A percentile compares a stretch with the other conserved stretches of the same genome.
Evolutionary conservation across 2,329 filamentous ascomycete species (phyloP).

Genomic region (Arthroderma uncinatum): DNA sequence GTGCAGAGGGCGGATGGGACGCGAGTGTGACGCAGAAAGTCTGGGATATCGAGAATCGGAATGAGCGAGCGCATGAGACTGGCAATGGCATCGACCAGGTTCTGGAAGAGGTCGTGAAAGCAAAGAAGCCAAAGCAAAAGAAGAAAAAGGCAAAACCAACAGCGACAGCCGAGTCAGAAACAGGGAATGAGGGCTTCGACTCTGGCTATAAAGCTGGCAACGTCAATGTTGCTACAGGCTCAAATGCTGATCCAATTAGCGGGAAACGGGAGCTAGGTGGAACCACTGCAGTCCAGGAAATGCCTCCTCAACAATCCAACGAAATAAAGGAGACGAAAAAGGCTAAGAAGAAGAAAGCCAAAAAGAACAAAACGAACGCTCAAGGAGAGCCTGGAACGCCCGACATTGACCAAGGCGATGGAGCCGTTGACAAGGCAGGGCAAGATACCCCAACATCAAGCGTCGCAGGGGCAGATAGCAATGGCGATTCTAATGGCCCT

Average conservation of each 20-base stretch:
- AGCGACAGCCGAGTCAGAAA: not conserved
- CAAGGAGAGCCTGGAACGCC: not conserved
- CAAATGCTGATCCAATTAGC: not conserved
- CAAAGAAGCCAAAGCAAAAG: not conserved
- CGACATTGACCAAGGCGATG: not conserved
- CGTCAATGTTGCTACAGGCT: not conserved
- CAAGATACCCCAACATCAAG: not conserved
- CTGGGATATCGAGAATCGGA: not conserved
- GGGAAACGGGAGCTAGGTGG: not conserved
- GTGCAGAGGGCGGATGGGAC: not conserved
- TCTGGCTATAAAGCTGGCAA: not conserved
- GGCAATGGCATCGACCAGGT: not conserved
- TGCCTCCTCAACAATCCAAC: not conserved
- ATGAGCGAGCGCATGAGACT: not conserved
- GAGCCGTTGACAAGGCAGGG: not conserved
- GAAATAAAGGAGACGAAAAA: not conserved
- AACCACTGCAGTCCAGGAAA: not conserved
- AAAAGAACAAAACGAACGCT: not conserved
- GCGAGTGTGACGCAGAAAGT: not conserved
- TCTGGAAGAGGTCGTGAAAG: not conserved
- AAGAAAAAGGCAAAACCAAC: not conserved
- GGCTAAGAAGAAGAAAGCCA: conserved; percentile 4
- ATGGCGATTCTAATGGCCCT: not conserved
- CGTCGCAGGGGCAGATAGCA: not conserved
- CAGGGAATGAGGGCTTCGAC: not conserved